Percentiles rank a stretch among this genome's conserved stretches.
Evolutionary conservation across 2,329 filamentous ascomycete species (phyloP).

Genomic region (Phoma sp.): DNA sequence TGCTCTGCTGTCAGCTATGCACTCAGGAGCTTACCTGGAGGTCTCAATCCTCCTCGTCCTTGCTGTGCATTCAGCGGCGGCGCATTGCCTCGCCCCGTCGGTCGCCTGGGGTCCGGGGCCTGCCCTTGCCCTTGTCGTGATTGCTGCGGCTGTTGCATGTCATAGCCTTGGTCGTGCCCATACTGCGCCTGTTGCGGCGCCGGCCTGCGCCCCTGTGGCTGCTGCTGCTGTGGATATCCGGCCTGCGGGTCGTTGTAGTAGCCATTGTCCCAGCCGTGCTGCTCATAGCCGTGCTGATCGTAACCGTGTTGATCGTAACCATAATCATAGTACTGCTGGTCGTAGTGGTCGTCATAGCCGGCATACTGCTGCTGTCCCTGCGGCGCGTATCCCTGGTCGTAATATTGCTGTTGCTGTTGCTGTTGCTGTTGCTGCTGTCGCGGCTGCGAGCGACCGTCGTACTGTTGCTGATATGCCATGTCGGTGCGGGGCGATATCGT

Average conservation of each 20-base stretch:
- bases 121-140: constrained; percentile 34
- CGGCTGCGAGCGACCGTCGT: constrained; percentile 43
- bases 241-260: constrained; percentile 41
- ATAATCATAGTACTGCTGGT: constrained; percentile 42
- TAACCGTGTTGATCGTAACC: constrained; percentile 43
- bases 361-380: constrained; percentile 37
- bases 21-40: constrained; percentile 33
- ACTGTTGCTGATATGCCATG: constrained; percentile 51
- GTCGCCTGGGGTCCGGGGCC: constrained; percentile 39
- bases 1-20: background rate
- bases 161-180: constrained; percentile 35
- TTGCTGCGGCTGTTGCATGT: constrained; percentile 32
- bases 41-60: constrained; percentile 33
- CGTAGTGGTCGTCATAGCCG: constrained; percentile 37
- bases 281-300: constrained; percentile 38
- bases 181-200: constrained; percentile 28
- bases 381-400: constrained; percentile 17
- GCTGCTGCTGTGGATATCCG: constrained; percentile 27
- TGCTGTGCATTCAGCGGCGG: constrained; percentile 28
- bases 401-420: constrained; percentile 27
- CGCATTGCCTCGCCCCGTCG: constrained; percentile 32
- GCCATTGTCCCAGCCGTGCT: constrained; percentile 40
- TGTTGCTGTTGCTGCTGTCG: constrained; percentile 41
- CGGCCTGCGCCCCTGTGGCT: constrained; percentile 5
- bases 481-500: constrained; percentile 22